These are phyloP conservation scores for Pleurostoma richardsiae DNA, from an alignment of 2,329 filamentous ascomycete genomes.

Conservation along the genomic window DNA sequence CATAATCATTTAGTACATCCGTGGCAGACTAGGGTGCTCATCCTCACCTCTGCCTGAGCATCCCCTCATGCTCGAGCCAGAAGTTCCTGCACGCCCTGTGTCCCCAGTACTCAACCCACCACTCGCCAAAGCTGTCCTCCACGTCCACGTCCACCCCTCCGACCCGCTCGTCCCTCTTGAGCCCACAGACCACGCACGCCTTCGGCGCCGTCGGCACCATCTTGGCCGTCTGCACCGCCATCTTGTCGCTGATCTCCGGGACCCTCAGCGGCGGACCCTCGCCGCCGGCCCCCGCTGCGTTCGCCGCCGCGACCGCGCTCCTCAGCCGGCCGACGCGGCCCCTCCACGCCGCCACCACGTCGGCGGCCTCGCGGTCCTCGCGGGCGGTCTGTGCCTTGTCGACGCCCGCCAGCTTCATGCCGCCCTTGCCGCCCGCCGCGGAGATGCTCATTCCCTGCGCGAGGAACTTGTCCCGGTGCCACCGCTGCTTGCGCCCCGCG, in stretches of 20 bases:
- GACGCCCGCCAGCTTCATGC: conserved; percentile 84
- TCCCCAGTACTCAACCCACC: conserved; percentile 91
- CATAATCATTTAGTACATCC: no score
- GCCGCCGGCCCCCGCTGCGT: conserved; percentile 27
- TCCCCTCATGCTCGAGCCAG: conserved; percentile 72
- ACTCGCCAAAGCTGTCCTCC: conserved; percentile 91
- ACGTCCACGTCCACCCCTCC: conserved; percentile 69
- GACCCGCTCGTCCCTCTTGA: conserved; percentile 83
- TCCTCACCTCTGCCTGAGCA: conserved; percentile 59
- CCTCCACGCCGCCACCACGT: conserved; percentile 72
- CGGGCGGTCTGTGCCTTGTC: conserved; percentile 78
- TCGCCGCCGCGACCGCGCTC: conserved; percentile 64
- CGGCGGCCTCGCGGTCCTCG: conserved; percentile 79
- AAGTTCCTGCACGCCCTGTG: conserved; percentile 77
- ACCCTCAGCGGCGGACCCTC: conserved; percentile 40
- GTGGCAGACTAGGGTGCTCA: no score
- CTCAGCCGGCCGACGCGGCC: conserved; percentile 70
- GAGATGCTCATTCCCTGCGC: conserved; percentile 88
- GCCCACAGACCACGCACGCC: conserved; percentile 77
- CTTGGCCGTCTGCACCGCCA: conserved; percentile 64
- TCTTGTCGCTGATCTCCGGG: conserved; percentile 67
- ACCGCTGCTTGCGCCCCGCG: conserved; percentile 77
- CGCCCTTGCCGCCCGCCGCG: conserved; percentile 64
- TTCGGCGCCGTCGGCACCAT: conserved; percentile 70
- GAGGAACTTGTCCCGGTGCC: conserved; percentile 84